phyloP scores from a whole-genome alignment of 306 rosid species.

The Rosa multiflora region DNA sequence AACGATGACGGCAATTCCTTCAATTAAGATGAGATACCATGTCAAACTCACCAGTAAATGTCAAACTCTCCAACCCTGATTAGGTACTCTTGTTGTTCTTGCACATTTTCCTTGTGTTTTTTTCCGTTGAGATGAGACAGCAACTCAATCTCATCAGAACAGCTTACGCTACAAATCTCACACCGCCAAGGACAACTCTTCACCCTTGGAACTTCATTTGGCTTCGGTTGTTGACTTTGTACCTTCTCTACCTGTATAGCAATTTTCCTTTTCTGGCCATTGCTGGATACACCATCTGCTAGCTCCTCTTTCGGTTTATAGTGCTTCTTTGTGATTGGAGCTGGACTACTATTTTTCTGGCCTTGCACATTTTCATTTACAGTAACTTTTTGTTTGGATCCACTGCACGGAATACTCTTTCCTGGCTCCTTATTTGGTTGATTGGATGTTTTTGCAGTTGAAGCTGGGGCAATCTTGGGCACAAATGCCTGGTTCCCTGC shows the following conservation, averaged over 20 bases:
- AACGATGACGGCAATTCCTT: too few species aligned
- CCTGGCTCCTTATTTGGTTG: slow-evolving; percentile 19
- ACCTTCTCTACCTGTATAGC: not conserved
- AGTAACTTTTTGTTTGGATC: slow-evolving; percentile 18
- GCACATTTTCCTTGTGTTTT: slow-evolving; percentile 31
- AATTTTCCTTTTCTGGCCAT: not conserved
- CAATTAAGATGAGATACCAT: too few species aligned
- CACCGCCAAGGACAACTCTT: slow-evolving; percentile 16
- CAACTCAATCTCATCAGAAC: slow-evolving; percentile 17
- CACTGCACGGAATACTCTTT: not conserved
- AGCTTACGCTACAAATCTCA: slow-evolving; percentile 28
- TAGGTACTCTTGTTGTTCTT: not conserved
- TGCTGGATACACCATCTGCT: not conserved
- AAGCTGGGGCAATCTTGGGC: slow-evolving; percentile 6
- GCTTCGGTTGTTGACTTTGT: slow-evolving; percentile 4
- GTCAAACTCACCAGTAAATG: too few species aligned
- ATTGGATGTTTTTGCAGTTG: slow-evolving; percentile 7
- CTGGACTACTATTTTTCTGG: not conserved
- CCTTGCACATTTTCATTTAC: not conserved
- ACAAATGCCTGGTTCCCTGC: slow-evolving; percentile 18
- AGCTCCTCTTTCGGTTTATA: not conserved
- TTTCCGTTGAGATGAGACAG: slow-evolving; percentile 32
- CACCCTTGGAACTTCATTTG: not conserved
- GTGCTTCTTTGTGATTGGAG: not conserved
- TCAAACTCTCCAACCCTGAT: too few species aligned